Evolutionary conservation across 768 basidiomycete genomes (phyloP).

Genomic region (Leccinellum luteum): DNA sequence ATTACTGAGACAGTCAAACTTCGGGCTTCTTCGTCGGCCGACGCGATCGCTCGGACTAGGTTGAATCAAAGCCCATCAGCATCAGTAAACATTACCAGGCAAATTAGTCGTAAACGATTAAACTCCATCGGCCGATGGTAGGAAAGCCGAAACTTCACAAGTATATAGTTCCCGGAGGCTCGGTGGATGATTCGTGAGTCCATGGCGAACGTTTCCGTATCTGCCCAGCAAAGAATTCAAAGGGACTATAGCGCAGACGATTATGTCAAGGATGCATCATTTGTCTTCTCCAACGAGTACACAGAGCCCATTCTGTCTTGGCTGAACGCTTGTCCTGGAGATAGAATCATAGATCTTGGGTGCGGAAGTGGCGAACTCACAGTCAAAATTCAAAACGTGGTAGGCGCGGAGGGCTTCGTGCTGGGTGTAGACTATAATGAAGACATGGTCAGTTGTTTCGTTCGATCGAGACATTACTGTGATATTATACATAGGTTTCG

Average conservation of each 20-base stretch:
- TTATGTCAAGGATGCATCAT: constrained; percentile 65
- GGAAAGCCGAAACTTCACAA: constrained; percentile 11
- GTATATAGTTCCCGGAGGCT: constrained; percentile 1
- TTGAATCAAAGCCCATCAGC: not conserved
- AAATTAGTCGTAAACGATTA: not conserved
- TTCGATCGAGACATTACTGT: not conserved
- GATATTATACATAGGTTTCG: constrained; percentile 42
- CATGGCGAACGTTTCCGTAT: constrained; percentile 8
- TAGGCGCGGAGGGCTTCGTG: constrained; percentile 51
- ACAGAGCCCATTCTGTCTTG: constrained; percentile 55
- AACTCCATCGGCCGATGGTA: constrained; percentile 21
- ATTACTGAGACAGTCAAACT: not conserved
- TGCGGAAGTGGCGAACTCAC: constrained; percentile 85
- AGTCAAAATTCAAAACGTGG: constrained; percentile 49
- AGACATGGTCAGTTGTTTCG: constrained; percentile 58
- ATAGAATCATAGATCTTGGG: constrained; percentile 72
- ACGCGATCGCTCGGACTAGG: not conserved
- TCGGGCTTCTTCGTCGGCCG: constrained; percentile 22
- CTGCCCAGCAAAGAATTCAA: not conserved
- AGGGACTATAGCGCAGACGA: constrained; percentile 54
- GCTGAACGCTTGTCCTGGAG: constrained; percentile 61
- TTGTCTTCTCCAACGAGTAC: constrained; percentile 58
- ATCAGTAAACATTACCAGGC: not conserved
- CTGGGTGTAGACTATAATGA: constrained; percentile 70
- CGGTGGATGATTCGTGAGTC: not conserved